Conservation (phyloP, 108 stramenopile genomes). For the Cafeteria roenbergensis region DNA sequence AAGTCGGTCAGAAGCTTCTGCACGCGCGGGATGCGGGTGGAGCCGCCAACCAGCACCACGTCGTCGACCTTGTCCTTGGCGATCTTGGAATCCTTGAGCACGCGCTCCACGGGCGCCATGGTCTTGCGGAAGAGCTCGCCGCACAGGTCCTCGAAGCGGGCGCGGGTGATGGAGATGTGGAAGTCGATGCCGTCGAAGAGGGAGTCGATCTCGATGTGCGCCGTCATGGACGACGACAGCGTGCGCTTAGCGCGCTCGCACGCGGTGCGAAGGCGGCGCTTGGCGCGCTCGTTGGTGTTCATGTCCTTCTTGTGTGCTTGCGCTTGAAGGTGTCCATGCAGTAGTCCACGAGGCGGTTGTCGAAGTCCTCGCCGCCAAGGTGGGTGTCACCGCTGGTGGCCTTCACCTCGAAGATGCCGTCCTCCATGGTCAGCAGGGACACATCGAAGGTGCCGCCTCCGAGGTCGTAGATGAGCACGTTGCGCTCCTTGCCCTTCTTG, state of each 20-base stretch:
- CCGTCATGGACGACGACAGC: constrained; percentile 90
- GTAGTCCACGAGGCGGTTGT: constrained; percentile 69
- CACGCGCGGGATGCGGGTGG: constrained; percentile 50
- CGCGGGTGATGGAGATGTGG: constrained; percentile 94
- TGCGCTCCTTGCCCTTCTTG: constrained; percentile 69
- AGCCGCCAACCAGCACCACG: constrained; percentile 53
- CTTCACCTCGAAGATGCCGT: constrained; percentile 99
- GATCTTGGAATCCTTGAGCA: constrained; percentile 34
- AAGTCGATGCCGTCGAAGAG: constrained; percentile 96
- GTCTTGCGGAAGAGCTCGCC: constrained; percentile 10
- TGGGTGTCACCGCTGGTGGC: constrained; percentile 98
- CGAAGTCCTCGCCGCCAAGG: constrained; percentile 98
- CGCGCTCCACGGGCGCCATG: constrained; percentile 32
- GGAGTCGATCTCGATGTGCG: constrained; percentile 98
- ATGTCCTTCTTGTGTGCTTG: constrained; percentile 64
- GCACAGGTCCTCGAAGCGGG: constrained; percentile 54
- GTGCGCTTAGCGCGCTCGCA: constrained; percentile 99
- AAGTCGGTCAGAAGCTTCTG: constrained; percentile 34
- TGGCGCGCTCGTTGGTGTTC: constrained; percentile 83
- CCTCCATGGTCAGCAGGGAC: constrained; percentile 90
- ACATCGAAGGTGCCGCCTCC: constrained; percentile 96
- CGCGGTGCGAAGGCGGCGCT: constrained; percentile 95
- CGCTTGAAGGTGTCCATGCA: constrained; percentile 90
- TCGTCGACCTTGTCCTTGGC: constrained; percentile 36
- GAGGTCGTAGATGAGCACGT: constrained; percentile 88